These are phyloP conservation scores for Rhizophora apiculata DNA, from an alignment of 345 rosid species.

Conservation along the genomic window DNA sequence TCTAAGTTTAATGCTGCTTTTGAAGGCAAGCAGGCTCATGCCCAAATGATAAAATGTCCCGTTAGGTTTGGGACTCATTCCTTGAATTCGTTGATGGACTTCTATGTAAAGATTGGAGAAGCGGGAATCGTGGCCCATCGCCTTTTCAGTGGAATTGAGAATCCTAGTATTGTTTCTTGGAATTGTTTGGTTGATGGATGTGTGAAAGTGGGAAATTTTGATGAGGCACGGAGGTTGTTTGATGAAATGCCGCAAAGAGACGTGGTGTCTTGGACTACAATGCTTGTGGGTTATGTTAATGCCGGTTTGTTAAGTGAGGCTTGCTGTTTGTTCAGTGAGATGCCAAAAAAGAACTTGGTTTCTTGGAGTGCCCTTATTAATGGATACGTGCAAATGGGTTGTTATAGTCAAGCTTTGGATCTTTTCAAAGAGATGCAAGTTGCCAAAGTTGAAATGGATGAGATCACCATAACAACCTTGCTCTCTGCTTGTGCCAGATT, in stretches of 20 bases:
- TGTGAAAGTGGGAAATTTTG: slow-evolving; percentile 23
- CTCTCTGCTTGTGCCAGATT: slow-evolving; percentile 25
- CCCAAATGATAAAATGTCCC: slow-evolving; percentile 25
- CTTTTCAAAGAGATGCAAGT: slow-evolving; percentile 23
- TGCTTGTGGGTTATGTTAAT: slow-evolving; percentile 21
- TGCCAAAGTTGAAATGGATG: slow-evolving; percentile 13
- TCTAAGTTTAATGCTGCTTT: slow-evolving; percentile 17
- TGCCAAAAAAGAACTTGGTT: slow-evolving; percentile 22
- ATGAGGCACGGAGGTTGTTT: slow-evolving; percentile 16
- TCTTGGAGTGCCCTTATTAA: slow-evolving; percentile 26
- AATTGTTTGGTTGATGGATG: slow-evolving; percentile 24
- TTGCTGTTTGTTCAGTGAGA: slow-evolving; percentile 15
- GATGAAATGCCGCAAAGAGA: slow-evolving; percentile 32
- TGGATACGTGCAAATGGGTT: slow-evolving; percentile 22
- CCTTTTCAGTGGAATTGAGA: slow-evolving; percentile 19
- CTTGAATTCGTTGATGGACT: slow-evolving; percentile 28
- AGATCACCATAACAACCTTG: slow-evolving; percentile 12
- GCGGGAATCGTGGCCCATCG: slow-evolving; percentile 6
- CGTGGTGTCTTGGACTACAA: slow-evolving; percentile 25
- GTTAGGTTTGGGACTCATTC: slow-evolving; percentile 19
- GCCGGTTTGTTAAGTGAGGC: slow-evolving; percentile 19
- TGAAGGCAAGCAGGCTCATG: slow-evolving; percentile 32
- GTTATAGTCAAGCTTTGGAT: slow-evolving; percentile 14
- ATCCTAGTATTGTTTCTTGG: slow-evolving; percentile 25
- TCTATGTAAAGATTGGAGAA: slow-evolving; percentile 22